Conservation (phyloP, 352 stramenopile species). For the Phytophthora tentaculata region DNA sequence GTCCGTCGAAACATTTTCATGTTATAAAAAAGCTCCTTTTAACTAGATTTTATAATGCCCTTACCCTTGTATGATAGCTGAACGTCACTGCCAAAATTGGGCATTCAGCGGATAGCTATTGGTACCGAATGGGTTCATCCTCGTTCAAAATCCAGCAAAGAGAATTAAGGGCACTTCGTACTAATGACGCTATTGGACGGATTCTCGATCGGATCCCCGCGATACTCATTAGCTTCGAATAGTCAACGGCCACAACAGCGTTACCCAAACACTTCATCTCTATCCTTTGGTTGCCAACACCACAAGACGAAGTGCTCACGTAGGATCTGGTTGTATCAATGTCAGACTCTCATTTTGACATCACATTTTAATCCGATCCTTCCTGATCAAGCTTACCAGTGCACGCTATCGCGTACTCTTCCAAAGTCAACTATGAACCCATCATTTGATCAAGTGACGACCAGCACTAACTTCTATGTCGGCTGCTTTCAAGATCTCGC, state of each 20-base stretch:
- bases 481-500: slow-evolving; percentile 3
- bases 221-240: slow-evolving; percentile 8
- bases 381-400: slow-evolving; percentile 5
- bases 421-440: slow-evolving; percentile 15
- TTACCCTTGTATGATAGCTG: too few relatives aligned
- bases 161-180: slow-evolving; percentile 5
- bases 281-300: slow-evolving; percentile 1
- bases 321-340: not conserved
- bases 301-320: not conserved
- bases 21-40: too few relatives aligned
- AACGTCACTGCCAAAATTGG: too few relatives aligned
- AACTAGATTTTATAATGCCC: too few relatives aligned
- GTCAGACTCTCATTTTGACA: not conserved
- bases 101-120: too few relatives aligned
- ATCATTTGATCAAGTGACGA: not conserved
- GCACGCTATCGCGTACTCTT: slow-evolving; percentile 2
- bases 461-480: slow-evolving; percentile 1
- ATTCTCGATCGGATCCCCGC: slow-evolving; percentile 18
- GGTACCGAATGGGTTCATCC: slow-evolving; percentile 6
- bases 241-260: slow-evolving; percentile 19
- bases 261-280: slow-evolving; percentile 18
- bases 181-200: slow-evolving; percentile 19
- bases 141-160: slow-evolving; percentile 11
- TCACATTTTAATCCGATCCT: slow-evolving; percentile 20
- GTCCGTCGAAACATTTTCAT: too few relatives aligned